Base-by-base conservation (phyloP, 306 rosid species). In the Myrica gale region DNA sequence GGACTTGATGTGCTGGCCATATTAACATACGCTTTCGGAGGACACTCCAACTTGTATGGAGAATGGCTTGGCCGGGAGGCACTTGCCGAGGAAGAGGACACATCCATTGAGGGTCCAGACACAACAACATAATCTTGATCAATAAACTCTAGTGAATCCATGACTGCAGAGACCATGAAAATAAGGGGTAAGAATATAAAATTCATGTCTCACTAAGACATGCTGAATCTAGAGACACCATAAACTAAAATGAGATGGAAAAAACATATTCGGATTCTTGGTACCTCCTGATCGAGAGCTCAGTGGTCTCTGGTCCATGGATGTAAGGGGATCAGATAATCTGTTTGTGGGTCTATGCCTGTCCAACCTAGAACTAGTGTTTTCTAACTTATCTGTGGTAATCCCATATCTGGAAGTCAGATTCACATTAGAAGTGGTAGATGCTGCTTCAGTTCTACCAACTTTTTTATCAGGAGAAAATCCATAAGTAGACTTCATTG, bases 121-220 rank as follows among this genome's bases (percentile, higher is more conserved):
- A 96, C 99, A 60, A 96, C 87, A 79, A 96, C 98, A 86, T 96
- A 96, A 81, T 96, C 99, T 89, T 92, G 99, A 86, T 90, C 99
- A 70, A 91, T 89, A 75, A 85, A 86, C 75, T 89, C 96, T 54
- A 88, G 82, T 1, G 96, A 85, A 82, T 96, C 98, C 5, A 78
- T 74, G 79, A 88, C 98, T 89, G 91, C 71, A 41, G 72, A 80
- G 76, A 74, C 80, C 73, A 86, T 57, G 79, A 67, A 79, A 80
- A 72, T 60, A 80, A 43, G 70, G 84, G 26, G 67, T 53, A 78
- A 61, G 37, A 56, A 57, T 20, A 66, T 41, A 68, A 63, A 66
- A 17, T 5, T 42, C 7, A 77, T 21, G 42, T 75, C 68, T 39
- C 44, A 26, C 50, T 74, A 78, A 75, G 69, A 77, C 63, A 48